Base-by-base conservation (phyloP, 441 rosid species). In the Macaranga tanarius region DNA sequence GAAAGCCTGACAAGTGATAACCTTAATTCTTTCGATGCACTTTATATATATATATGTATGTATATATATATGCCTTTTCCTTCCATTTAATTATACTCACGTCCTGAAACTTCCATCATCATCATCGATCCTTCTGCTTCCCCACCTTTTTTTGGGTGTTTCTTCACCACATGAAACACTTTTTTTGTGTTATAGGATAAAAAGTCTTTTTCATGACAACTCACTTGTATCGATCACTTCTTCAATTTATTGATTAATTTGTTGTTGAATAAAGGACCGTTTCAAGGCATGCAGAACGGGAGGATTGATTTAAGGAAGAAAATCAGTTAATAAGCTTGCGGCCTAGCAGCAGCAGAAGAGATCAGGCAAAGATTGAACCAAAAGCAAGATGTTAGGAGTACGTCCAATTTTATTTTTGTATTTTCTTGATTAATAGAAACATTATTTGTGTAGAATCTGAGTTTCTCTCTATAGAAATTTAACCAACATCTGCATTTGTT, bases 241-340 rank as follows among this genome's bases (percentile, higher is more conserved):
- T 67, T 16, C 17, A 47, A 65, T 84, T 75, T 72, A 78, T 84
- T 80, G 81, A 45, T 64, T 45, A 65, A 79, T 80, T 48, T 78
- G 72, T 79, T 80, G 80, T 76, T 74, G 73, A 82, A 80, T 82
- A 80, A 84, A 59, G 75, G 48, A 55, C 75, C 75, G 80, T 77
- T 76, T 65, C 67, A 40, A 69, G 65, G 71, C 59, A 59, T 45
- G 17, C 63, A 50, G 38, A 54, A 60, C 67, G 74, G 76, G 65
- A 64, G 72, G 73, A 69, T 80, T 72, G 77, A 62, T 69, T 70
- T 15, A 52, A 66, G 72, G 69, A 66, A 69, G 60, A 52, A 34
- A 7, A 34, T 34, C 38, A 34, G 62, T 60, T 51, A 82, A 83
- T 79, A 83, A 76, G 79, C 73, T 78, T 65, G 72, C 69, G 64